Evolutionary conservation across 2,329 filamentous ascomycete genomes (phyloP).

Genomic region (Colletotrichum orchidophilum): DNA sequence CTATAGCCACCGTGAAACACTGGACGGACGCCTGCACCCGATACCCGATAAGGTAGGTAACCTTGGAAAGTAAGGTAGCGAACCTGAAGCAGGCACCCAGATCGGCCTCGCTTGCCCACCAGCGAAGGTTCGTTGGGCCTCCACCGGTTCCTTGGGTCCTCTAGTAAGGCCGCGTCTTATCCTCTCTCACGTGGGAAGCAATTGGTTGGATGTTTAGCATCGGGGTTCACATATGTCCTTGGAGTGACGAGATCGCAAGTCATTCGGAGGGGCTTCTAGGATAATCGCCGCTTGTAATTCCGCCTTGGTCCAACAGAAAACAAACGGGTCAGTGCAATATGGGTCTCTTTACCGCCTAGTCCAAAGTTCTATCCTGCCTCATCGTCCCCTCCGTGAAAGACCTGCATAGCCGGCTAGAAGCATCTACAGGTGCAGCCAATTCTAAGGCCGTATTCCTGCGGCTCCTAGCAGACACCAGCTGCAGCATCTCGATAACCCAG

Average conservation of each 20-base stretch:
- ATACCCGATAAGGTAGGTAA: too few species aligned
- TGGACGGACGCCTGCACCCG: not conserved
- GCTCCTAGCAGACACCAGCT: not conserved
- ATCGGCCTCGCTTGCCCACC: not conserved
- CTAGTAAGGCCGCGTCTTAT: not conserved
- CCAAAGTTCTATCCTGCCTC: constrained; percentile 19
- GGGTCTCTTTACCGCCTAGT: constrained; percentile 19
- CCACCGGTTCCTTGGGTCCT: constrained; percentile 9
- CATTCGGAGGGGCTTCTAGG: constrained; percentile 1
- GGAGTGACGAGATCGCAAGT: constrained; percentile 5
- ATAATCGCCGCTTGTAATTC: constrained; percentile 21
- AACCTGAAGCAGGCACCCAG: not conserved
- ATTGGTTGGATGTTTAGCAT: not conserved
- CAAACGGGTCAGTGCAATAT: constrained; percentile 31
- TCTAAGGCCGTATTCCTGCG: not conserved
- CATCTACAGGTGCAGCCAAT: constrained; percentile 24
- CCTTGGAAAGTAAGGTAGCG: not conserved
- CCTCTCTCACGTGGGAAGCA: constrained; percentile 9
- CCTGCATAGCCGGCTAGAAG: constrained; percentile 20
- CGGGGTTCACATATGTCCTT: not conserved
- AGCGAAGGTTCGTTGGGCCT: not conserved
- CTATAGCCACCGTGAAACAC: not conserved
- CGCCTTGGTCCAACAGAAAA: constrained; percentile 23
- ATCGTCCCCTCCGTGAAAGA: constrained; percentile 24
- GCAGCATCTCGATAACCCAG: not conserved